phyloP scores from a whole-genome alignment of 2,329 filamentous ascomycete species.

The Aspergillus hiratsukae region DNA sequence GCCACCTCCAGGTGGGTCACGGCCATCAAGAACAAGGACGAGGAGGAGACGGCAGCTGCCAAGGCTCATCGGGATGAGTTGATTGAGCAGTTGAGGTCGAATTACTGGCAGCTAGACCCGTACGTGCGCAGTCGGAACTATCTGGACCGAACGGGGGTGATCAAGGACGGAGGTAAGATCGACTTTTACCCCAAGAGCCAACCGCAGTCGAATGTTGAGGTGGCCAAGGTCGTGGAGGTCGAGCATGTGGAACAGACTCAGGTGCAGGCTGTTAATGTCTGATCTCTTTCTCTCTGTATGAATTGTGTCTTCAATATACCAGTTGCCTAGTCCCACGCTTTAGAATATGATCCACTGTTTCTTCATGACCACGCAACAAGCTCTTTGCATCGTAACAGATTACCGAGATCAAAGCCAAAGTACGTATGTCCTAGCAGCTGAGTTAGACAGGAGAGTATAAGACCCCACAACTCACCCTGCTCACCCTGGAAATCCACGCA shows the following conservation, averaged over 20 bases:
- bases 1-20: constrained; percentile 71
- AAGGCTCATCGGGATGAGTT: constrained; percentile 57
- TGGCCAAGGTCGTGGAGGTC: constrained; percentile 12
- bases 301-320: not conserved
- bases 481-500: too few species aligned
- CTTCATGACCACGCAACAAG: not conserved
- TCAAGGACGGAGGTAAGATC: constrained; percentile 62
- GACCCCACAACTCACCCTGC: too few species aligned
- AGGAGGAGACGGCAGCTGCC: constrained; percentile 43
- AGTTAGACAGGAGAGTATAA: too few species aligned
- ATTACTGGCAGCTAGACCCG: constrained; percentile 87
- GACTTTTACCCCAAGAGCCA: constrained; percentile 59
- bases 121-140: constrained; percentile 73
- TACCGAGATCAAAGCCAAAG: too few species aligned
- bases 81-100: constrained; percentile 60
- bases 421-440: too few species aligned
- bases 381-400: not conserved
- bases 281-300: not conserved
- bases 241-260: constrained; percentile 14
- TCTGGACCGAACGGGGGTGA: constrained; percentile 74
- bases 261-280: constrained; percentile 9
- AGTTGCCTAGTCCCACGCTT: not conserved
- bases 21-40: constrained; percentile 40
- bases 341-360: not conserved
- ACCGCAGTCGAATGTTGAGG: not conserved